These are phyloP conservation scores for Daedaleopsis nitida DNA, from an alignment of 768 basidiomycete species.

Conservation along the genomic window DNA sequence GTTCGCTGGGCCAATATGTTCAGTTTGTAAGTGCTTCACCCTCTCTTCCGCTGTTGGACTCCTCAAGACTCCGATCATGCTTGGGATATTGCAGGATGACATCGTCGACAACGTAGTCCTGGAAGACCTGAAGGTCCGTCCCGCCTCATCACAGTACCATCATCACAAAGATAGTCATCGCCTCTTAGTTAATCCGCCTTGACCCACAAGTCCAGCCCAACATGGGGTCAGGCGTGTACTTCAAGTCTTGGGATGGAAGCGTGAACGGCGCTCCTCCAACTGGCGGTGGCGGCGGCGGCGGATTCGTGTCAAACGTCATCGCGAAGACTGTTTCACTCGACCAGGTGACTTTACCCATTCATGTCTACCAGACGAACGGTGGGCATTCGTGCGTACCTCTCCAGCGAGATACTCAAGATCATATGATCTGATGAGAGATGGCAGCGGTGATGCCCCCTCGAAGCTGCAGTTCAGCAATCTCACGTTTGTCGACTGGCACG, in stretches of 20 bases:
- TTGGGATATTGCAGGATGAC: slow-evolving; percentile 41
- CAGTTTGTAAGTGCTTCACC: slow-evolving; percentile 40
- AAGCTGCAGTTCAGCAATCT: slow-evolving; percentile 49
- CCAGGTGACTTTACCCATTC: slow-evolving; percentile 45
- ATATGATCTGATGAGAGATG: too few species aligned
- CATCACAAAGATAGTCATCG: not conserved
- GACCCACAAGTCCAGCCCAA: slow-evolving; percentile 54
- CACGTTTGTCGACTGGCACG: slow-evolving; percentile 48
- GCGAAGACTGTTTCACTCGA: slow-evolving; percentile 45
- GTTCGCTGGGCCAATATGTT: slow-evolving; percentile 59
- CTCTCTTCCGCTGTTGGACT: not conserved
- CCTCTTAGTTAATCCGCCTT: slow-evolving; percentile 47
- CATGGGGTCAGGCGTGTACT: slow-evolving; percentile 58
- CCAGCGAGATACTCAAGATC: not conserved
- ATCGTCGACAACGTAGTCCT: slow-evolving; percentile 53
- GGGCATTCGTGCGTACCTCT: slow-evolving; percentile 40
- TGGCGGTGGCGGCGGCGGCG: slow-evolving; percentile 56
- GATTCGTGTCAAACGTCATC: slow-evolving; percentile 47
- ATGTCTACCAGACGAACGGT: slow-evolving; percentile 55
- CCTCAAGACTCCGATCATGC: too few species aligned
- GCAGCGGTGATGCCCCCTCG: slow-evolving; percentile 32
- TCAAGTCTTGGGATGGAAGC: slow-evolving; percentile 57
- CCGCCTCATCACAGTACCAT: too few species aligned
- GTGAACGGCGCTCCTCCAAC: slow-evolving; percentile 55
- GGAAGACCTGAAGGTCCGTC: slow-evolving; percentile 46